Base-by-base conservation (phyloP, 2,329 filamentous ascomycete species). In the Penicillium polonicum region DNA sequence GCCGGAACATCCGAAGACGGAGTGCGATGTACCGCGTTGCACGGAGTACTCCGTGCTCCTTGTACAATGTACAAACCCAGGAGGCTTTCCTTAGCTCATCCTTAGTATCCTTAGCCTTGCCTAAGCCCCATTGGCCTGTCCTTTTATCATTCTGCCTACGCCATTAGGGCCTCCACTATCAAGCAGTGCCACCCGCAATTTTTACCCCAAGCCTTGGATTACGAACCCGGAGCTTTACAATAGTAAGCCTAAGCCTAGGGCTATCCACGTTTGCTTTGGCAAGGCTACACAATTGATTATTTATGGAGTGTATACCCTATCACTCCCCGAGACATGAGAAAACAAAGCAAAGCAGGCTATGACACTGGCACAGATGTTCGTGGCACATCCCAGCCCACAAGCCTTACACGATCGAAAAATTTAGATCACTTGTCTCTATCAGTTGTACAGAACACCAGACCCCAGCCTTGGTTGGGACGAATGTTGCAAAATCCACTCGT, bases 61-160 rank as follows among this genome's bases (percentile, higher is more conserved):
- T n/a, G n/a, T n/a, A n/a, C n/a, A n/a, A n/a, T n/a, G n/a, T n/a
- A 29, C 50, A 36, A 52, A n/a, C 13, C 6, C 7, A 7, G 33
- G 15, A 41, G 35, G 13, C 42, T 12, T 25, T 33, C 31, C 4
- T n/a, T 35, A 17, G 4, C 15, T 33, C 12, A 33, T 33, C 5
- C 5, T 33, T 15, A 13, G 31, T 15, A 42, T 41, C 31, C 6
- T n/a, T 35, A 13, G 2, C n/a, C 23, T 31, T 29, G 27, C 27
- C 49, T 57, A 55, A 55, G 53, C 55, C 49, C 35, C 36, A 8
- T 51, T 48, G 17, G 12, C 23, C 5, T 43, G 4, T 25, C 21
- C n/a, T 48, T 57, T 53, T 57, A 52, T 48, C 21, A 57, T 57
- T 52, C 48, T 52, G 48, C 48, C 54, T 52, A 41, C 23, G 1